A percentile compares a stretch with the other conserved stretches of the same genome.
Evolutionary conservation across 495 filamentous ascomycete species (phyloP).

Genomic region (Penicillium robsamsonii): DNA sequence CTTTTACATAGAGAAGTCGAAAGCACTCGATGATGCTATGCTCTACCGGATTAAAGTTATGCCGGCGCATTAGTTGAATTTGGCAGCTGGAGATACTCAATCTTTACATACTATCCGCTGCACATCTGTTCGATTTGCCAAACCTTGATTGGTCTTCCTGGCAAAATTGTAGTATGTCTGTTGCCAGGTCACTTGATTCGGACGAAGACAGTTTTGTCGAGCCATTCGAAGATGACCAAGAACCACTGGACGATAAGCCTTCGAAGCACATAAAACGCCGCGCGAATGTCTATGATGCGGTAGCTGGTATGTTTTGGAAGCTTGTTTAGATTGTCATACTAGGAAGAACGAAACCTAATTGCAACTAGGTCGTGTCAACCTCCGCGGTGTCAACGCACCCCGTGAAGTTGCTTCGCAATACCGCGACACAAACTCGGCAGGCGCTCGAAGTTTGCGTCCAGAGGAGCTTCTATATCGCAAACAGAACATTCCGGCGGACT

Average conservation of each 20-base stretch:
- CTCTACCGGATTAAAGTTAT: conserved; percentile 27
- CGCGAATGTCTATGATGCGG: conserved; percentile 72
- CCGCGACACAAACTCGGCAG: conserved; percentile 53
- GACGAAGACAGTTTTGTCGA: conserved; percentile 25
- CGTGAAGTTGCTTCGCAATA: conserved; percentile 38
- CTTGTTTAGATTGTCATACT: neutral
- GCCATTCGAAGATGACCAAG: conserved; percentile 11
- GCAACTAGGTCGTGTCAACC: conserved; percentile 50
- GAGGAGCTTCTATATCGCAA: conserved; percentile 74
- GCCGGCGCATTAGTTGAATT: conserved; percentile 23
- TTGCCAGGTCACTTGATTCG: conserved; percentile 20
- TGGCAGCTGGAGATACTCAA: neutral
- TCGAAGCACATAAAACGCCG: conserved; percentile 23
- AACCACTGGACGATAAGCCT: conserved; percentile 6
- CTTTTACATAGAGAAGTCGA: neutral
- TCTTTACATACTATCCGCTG: neutral
- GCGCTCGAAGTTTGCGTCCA: conserved; percentile 55
- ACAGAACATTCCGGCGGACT: conserved; percentile 58
- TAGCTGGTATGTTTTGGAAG: conserved; percentile 58
- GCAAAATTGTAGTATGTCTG: conserved; percentile 22
- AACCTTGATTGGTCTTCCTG: conserved; percentile 6
- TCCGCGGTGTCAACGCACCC: conserved; percentile 40
- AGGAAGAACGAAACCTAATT: neutral
- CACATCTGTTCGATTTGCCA: neutral
- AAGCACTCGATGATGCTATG: conserved; percentile 10